Evolutionary conservation across 495 filamentous ascomycete species (phyloP).

Genomic region (Cercophora samala): DNA sequence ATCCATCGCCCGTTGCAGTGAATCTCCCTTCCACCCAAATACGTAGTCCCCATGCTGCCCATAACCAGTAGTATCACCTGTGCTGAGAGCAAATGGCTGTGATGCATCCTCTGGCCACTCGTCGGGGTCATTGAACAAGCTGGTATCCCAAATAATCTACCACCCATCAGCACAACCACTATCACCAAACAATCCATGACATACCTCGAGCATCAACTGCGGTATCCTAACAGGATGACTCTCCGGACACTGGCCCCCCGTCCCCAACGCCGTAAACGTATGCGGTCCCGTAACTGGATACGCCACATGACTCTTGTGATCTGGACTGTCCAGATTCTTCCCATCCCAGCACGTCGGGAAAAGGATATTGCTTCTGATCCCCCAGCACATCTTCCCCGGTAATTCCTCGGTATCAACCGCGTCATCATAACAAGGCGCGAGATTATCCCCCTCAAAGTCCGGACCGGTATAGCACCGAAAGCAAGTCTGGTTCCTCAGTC

Average conservation of each 20-base stretch:
- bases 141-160: constrained; percentile 41
- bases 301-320: constrained; percentile 58
- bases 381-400: constrained; percentile 29
- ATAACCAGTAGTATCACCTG: constrained; percentile 40
- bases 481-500: constrained; percentile 34
- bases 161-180: constrained; percentile 9
- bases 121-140: constrained; percentile 36
- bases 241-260: constrained; percentile 46
- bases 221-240: constrained; percentile 57
- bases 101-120: constrained; percentile 42
- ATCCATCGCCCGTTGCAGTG: constrained; percentile 48
- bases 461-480: constrained; percentile 42
- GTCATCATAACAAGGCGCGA: constrained; percentile 34
- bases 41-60: constrained; percentile 43
- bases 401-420: constrained; percentile 31
- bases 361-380: constrained; percentile 43
- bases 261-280: constrained; percentile 30
- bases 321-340: constrained; percentile 48
- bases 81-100: constrained; percentile 46
- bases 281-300: constrained; percentile 54
- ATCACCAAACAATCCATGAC: not conserved
- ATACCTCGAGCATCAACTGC: constrained; percentile 61
- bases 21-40: constrained; percentile 47
- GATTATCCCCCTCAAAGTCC: constrained; percentile 38
- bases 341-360: constrained; percentile 64